A percentile compares a stretch with the other conserved stretches of the same genome.
phyloP scores from a whole-genome alignment of 805 yeast genomes.

The Brettanomyces nanus region DNA sequence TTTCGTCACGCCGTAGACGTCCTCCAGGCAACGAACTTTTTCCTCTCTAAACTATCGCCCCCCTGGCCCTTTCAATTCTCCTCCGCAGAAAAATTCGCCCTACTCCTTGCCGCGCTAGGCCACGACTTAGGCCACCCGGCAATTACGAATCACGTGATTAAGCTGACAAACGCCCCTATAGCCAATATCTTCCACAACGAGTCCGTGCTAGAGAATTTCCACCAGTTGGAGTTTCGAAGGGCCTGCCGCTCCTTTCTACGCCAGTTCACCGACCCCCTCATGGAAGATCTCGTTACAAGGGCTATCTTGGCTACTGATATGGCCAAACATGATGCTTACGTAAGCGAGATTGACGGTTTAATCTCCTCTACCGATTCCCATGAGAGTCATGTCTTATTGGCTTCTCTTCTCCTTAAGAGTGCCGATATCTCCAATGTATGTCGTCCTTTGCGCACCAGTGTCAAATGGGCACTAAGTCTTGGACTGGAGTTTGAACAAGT shows the following conservation, averaged over 20 bases:
- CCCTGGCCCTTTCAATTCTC: conserved; percentile 9
- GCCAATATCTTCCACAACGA: conserved; percentile 52
- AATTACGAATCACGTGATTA: conserved; percentile 70
- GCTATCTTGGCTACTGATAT: conserved; percentile 81
- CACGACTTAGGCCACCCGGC: conserved; percentile 98
- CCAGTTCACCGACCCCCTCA: conserved; percentile 26
- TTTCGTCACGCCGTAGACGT: conserved; percentile 96
- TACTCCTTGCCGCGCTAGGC: conserved; percentile 79
- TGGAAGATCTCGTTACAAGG: conserved; percentile 9
- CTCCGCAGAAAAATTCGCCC: conserved; percentile 40
- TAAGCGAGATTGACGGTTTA: conserved; percentile 39
- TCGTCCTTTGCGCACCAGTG: conserved; percentile 64
- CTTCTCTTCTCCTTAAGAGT: conserved; percentile 74
- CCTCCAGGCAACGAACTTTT: conserved; percentile 76
- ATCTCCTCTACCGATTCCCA: conserved; percentile 17
- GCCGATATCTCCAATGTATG: conserved; percentile 95
- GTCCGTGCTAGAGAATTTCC: conserved; percentile 79
- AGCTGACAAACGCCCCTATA: conserved; percentile 51
- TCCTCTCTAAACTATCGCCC: conserved; percentile 25
- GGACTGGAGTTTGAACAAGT: conserved; percentile 72
- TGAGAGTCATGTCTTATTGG: conserved; percentile 33
- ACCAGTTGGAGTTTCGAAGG: conserved; percentile 53
- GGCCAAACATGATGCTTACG: conserved; percentile 77
- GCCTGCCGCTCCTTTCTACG: conserved; percentile 22
- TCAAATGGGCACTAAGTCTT: conserved; percentile 82